Evolutionary conservation across 345 rosid species (phyloP), one percentile per base, ranked within the genome.

Genomic region (Eucalyptus cloeziana): DNA sequence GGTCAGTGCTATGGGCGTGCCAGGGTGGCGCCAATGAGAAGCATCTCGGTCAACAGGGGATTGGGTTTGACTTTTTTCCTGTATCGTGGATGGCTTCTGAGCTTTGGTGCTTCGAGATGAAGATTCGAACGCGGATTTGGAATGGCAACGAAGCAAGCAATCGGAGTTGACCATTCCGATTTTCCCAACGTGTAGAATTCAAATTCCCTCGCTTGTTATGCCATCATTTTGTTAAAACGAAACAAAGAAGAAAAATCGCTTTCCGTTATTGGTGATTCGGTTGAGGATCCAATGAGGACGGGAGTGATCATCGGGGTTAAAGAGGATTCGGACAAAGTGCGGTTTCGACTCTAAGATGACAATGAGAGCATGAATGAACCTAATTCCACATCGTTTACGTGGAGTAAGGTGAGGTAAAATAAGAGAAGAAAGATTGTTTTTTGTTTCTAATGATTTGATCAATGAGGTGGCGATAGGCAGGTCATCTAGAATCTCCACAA

Each of bases 181-280:
- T 37, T 76, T 3, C 19, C 83, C 83, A 10, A 21, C 83, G 83
- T 5, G 27, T 10, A 4, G 10, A 37, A 47, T 19, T 37, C 43
- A 37, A 37, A 40, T 10, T 33, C 7, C 44, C 21, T 33, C 13
- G 3, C 81, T 40, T 60, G 40, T 15, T 17, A 6, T 60, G 71
- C 37, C 37, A 64, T n/a, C 33, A 4, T 62, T 62, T 6, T 27
- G 33, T 62, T 13, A 30, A 25, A 56, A 22, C 33, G 4, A n/a
- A n/a, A 67, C 56, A n/a, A 15, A 4, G 8, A 67, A 14, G 19
- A 31, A 8, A 64, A n/a, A 10, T 21, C 5, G 1, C 24, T 37
- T 71, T 71, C 6, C 14, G 0, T 71, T 5, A 10, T 2, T 3
- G 7, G 3, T 17, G 43, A 33, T 69, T 31, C 7, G 7, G 24